Conservation (phyloP, 257 asterid genomes). For the Ophiorrhiza pumila region DNA sequence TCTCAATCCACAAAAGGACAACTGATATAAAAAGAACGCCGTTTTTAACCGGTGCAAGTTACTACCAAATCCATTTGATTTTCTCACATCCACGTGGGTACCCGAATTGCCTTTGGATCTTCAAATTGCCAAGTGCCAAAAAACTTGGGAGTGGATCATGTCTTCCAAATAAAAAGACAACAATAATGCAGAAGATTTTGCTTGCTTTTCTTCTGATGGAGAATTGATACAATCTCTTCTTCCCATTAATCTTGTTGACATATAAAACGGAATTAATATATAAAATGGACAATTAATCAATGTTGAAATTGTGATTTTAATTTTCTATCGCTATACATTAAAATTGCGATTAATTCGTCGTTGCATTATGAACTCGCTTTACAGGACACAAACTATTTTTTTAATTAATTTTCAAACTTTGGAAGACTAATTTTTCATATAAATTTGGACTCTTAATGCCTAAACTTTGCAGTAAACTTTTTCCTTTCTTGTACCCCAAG, state of each 20-base stretch:
- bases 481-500: constrained; percentile 27
- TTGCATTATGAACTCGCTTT: too few species aligned
- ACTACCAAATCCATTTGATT: constrained; percentile 14
- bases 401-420: constrained; percentile 8
- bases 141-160: background rate
- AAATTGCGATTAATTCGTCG: too few species aligned
- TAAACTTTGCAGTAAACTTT: constrained; percentile 11
- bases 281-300: too few species aligned
- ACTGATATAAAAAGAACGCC: background rate
- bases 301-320: too few species aligned
- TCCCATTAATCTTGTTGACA: too few species aligned
- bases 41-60: constrained; percentile 13
- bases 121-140: background rate
- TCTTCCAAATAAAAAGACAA: background rate
- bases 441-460: constrained; percentile 2
- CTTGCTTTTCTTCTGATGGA: background rate
- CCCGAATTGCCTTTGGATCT: background rate
- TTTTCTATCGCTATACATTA: too few species aligned
- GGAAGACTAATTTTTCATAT: constrained; percentile 18
- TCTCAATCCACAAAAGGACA: constrained; percentile 10
- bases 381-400: too few species aligned
- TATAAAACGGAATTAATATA: too few species aligned
- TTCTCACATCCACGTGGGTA: constrained; percentile 13
- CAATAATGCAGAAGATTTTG: background rate
- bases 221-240: constrained; percentile 12